Evolutionary conservation across 495 filamentous ascomycete species (phyloP), one percentile per base, ranked within the genome.

Genomic region (Stereocaulon alpinum): DNA sequence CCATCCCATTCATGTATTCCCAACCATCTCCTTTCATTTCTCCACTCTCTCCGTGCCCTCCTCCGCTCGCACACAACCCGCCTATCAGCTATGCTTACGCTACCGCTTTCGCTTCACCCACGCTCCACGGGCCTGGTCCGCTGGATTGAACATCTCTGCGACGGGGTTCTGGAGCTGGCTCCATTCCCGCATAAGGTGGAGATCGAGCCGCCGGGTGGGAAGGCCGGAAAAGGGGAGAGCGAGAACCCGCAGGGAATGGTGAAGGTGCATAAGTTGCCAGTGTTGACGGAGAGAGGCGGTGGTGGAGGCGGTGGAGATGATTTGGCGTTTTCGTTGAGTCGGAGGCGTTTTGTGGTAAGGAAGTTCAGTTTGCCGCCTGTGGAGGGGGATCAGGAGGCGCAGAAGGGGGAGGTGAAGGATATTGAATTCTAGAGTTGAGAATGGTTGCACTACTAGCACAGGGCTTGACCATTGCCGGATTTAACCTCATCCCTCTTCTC

Each of bases 351-450:
- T 65, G 81, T 86, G 61, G 91, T 98, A 61, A 89, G 85, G 71
- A 86, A 88, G 9, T 98, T 87, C 70, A 91, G 86, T 70, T 73
- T 98, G 52, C 94, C 94, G 40, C 93, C 93, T 2, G 79, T 89
- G n/a, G 88, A 89, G 43, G 88, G 83, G 4, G 89, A 92, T 59
- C 77, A 77, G 37, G 83, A 87, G 63, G 85, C 82, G 52, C 83
- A 88, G 66, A 80, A 82, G 49, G 77, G 75, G 34, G 71, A 72
- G 24, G 71, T 60, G 47, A 65, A 61, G 40, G 83, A 89, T 65
- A 77, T 93, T 37, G 87, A 92, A 61, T 93, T 93, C 70, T 94
- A 55, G 20, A 41, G 17, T 37, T 37, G 34, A 37, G 7, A 7
- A 32, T 11, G 22, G 18, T 12, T 29, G 11, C 20, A 27, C 1